Evolutionary conservation across 1,139 yeast genomes (phyloP).

Genomic region (Sugiyamaella paludigena): DNA sequence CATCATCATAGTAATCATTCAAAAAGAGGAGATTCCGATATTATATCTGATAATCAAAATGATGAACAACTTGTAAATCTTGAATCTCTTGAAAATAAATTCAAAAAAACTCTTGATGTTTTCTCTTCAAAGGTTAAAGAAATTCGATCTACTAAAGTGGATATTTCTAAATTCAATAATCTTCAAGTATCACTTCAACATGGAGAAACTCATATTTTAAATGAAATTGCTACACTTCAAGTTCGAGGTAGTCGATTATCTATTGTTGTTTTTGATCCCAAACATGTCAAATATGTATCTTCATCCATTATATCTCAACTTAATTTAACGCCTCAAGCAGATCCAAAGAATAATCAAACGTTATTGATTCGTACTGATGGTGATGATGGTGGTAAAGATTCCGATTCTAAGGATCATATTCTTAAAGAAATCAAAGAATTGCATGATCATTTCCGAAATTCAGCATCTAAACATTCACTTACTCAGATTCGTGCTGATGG

Average conservation of each 20-base stretch:
- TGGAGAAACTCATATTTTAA: constrained; percentile 48
- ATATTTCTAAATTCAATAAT: constrained; percentile 40
- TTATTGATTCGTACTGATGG: constrained; percentile 72
- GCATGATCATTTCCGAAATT: constrained; percentile 62
- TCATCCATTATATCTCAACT: constrained; percentile 68
- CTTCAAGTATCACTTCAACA: constrained; percentile 57
- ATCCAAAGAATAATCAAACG: constrained; percentile 67
- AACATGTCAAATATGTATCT: constrained; percentile 62
- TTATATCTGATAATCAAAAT: too few species aligned
- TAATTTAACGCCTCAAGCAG: constrained; percentile 76
- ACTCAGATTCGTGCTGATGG: constrained; percentile 61
- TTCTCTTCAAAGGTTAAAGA: constrained; percentile 60
- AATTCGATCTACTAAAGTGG: constrained; percentile 56
- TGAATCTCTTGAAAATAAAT: constrained; percentile 44
- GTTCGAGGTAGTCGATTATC: constrained; percentile 62
- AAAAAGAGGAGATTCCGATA: too few species aligned
- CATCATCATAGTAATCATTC: too few species aligned
- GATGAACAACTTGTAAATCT: neutral
- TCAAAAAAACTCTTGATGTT: constrained; percentile 49
- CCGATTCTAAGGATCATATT: constrained; percentile 55
- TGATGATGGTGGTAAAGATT: constrained; percentile 63
- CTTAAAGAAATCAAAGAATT: constrained; percentile 50
- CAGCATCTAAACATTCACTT: constrained; percentile 53
- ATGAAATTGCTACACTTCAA: constrained; percentile 71
- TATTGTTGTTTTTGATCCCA: constrained; percentile 82